Base-by-base conservation (phyloP, 2,329 filamentous ascomycete genomes). In the Cytospora mali region DNA sequence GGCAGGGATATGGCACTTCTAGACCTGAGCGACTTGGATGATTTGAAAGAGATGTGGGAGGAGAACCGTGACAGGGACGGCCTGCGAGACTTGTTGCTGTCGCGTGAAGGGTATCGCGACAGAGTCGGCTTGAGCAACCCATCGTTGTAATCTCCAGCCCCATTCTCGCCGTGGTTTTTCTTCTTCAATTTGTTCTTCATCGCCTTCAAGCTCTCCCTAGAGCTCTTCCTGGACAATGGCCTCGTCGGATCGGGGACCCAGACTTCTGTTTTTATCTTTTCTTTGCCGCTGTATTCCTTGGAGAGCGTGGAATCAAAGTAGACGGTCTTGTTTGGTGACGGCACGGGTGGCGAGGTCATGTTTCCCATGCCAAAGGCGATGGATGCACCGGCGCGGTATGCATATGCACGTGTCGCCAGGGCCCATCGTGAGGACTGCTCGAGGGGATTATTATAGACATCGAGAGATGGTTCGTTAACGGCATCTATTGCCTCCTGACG, bases 191-290 rank as follows among this genome's bases (percentile, higher is more conserved):
- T 35, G 29, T 56, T 59, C n/a, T 58, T 60, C 11, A 63, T 14
- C 28, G 60, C 60, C 55, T 28, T 60, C 9, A 65, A 10, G 14
- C 63, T 65, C 4, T 56, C 61, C 25, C 39, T 60, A n/a, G 59
- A 62, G 56, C 53, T 53, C 29, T 56, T 56, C 13, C 63, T 50
- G 18, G 60, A 63, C 50, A 62, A 10, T 10, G 61, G 10, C 11
- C 33, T 29, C 21, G 60, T 46, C n/a, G 55, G 57, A 39, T 62
- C 62, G 21, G 77, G 74, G 25, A 73, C 73, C 77, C 77, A 77
- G 49, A 84, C 78, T 71, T 84, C 81, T 28, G 81, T 76, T 66
- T 76, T 76, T 69, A 80, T 77, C 68, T 76, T 78, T 29, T 72
- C 70, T 31, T 69, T 71, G 31, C 75, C 77, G 55, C 71, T 72